Conservation (phyloP, 805 yeast species). For the Candida gorgasii region DNA sequence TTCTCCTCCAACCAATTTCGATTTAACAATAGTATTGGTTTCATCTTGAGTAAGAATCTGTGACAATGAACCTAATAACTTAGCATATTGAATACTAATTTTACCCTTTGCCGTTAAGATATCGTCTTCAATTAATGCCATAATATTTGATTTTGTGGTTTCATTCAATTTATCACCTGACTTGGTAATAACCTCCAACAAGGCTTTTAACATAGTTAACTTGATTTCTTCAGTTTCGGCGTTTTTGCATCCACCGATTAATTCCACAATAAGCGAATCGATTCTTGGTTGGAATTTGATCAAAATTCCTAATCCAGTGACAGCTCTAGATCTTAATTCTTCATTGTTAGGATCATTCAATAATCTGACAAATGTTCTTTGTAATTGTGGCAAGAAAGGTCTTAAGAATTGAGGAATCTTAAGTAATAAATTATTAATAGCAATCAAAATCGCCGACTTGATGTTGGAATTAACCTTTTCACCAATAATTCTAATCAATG, state of each 20-base stretch:
- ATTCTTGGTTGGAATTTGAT: conserved; percentile 90
- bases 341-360: conserved; percentile 77
- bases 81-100: conserved; percentile 73
- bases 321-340: conserved; percentile 77
- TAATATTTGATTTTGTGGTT: conserved; percentile 63
- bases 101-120: conserved; percentile 55
- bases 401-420: conserved; percentile 89
- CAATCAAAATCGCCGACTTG: conserved; percentile 88
- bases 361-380: conserved; percentile 93
- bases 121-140: conserved; percentile 74
- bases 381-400: conserved; percentile 96
- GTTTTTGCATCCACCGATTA: conserved; percentile 71
- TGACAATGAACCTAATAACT: conserved; percentile 74
- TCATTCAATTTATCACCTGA: conserved; percentile 81
- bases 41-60: conserved; percentile 65
- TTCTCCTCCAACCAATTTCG: conserved; percentile 54
- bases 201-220: conserved; percentile 81
- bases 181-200: conserved; percentile 75
- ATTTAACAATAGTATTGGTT: conserved; percentile 57
- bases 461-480: conserved; percentile 90
- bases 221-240: conserved; percentile 71
- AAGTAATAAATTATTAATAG: conserved; percentile 72
- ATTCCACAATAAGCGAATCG: conserved; percentile 86
- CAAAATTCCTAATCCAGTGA: conserved; percentile 83
- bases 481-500: conserved; percentile 95